phyloP scores from a whole-genome alignment of 148 eudicot species.

The Silene uniflora region DNA sequence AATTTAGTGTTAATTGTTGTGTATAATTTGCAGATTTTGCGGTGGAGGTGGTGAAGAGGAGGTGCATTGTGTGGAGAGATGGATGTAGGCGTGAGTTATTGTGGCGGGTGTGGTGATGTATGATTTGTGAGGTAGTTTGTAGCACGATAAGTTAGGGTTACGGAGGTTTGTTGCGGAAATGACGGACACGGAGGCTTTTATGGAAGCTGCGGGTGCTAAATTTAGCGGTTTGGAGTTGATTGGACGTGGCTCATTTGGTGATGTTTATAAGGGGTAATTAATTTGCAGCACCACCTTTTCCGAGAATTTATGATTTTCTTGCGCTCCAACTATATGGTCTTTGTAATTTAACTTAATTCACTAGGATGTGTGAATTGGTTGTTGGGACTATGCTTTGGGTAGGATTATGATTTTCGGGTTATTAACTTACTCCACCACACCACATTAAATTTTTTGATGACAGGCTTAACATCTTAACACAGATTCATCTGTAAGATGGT shows the following conservation, averaged over 20 bases:
- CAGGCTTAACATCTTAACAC: background rate
- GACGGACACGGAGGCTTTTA: slow-evolving; percentile 67
- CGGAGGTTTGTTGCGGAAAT: slow-evolving; percentile 24
- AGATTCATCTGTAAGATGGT: too few species aligned
- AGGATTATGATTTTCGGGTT: background rate
- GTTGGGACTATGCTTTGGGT: background rate
- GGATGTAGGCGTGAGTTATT: slow-evolving; percentile 33
- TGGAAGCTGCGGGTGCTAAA: slow-evolving; percentile 80
- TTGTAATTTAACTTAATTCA: background rate
- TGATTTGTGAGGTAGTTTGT: slow-evolving; percentile 16
- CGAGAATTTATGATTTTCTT: background rate
- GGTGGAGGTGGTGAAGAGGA: slow-evolving; percentile 14
- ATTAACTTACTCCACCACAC: background rate
- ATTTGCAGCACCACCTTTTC: background rate
- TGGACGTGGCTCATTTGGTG: slow-evolving; percentile 97
- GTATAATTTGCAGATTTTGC: slow-evolving; percentile 31
- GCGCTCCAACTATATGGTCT: background rate
- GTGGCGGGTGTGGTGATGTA: slow-evolving; percentile 29
- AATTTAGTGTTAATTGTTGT: slow-evolving; percentile 7
- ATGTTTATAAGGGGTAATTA: slow-evolving; percentile 90
- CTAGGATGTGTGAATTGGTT: background rate
- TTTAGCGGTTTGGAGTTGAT: slow-evolving; percentile 82
- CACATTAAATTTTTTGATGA: background rate
- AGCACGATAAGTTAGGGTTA: slow-evolving; percentile 7
- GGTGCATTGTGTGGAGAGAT: slow-evolving; percentile 12